Evolutionary conservation across 768 basidiomycete species (phyloP).

Genomic region (Suillus clintonianus): DNA sequence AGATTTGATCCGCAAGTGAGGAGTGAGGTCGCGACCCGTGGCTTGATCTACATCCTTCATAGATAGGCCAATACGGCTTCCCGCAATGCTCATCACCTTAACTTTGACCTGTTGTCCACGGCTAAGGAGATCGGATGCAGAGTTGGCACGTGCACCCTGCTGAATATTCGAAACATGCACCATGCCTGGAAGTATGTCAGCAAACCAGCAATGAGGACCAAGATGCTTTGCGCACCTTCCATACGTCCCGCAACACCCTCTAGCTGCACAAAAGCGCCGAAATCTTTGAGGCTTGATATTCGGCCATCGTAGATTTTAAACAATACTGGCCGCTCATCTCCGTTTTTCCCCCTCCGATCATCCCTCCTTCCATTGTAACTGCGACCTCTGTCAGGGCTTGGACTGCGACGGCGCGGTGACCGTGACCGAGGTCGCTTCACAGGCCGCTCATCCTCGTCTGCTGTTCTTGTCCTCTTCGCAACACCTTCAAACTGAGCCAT

Average conservation of each 20-base stretch:
- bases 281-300: constrained; percentile 86
- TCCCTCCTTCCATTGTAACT: constrained; percentile 44
- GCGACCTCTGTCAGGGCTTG: constrained; percentile 62
- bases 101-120: constrained; percentile 89
- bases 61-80: constrained; percentile 78
- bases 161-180: constrained; percentile 96
- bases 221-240: constrained; percentile 68
- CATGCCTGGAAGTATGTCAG: constrained; percentile 65
- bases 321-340: constrained; percentile 71
- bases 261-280: constrained; percentile 90
- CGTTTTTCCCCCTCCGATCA: constrained; percentile 41
- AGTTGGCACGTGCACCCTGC: constrained; percentile 79
- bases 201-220: background rate
- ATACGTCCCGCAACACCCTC: constrained; percentile 85
- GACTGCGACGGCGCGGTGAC: constrained; percentile 51
- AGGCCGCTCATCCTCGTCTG: constrained; percentile 44
- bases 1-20: constrained; percentile 91
- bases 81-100: constrained; percentile 94
- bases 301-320: constrained; percentile 95
- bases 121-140: constrained; percentile 83
- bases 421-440: constrained; percentile 53
- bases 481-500: constrained; percentile 74
- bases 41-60: constrained; percentile 98
- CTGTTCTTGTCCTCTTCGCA: constrained; percentile 55
- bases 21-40: constrained; percentile 88